phyloP scores from a whole-genome alignment of 768 basidiomycete species.

The Lactarius evosmus region DNA sequence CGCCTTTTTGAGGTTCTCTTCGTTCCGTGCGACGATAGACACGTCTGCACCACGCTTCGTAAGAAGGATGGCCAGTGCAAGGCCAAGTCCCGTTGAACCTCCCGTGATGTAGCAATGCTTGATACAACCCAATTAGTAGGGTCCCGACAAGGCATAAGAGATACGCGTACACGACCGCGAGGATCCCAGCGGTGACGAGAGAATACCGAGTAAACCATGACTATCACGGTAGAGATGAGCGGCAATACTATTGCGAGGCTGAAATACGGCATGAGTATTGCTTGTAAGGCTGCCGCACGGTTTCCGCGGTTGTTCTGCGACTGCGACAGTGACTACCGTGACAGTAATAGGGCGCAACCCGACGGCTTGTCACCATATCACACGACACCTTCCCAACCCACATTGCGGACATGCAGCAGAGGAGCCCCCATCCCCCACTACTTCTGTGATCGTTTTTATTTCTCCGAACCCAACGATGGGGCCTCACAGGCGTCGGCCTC shows the following conservation, averaged over 20 bases:
- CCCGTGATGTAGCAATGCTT: conserved; percentile 91
- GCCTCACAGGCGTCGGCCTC: not conserved
- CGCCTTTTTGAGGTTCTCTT: conserved; percentile 58
- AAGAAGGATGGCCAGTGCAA: conserved; percentile 66
- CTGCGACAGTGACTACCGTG: too few species aligned
- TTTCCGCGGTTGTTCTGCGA: too few species aligned
- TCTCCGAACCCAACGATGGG: not conserved
- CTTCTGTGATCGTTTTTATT: not conserved
- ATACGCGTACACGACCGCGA: conserved; percentile 25
- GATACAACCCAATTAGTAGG: not conserved
- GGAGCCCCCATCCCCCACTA: too few species aligned
- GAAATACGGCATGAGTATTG: not conserved
- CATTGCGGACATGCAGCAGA: not conserved
- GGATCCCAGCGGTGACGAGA: conserved; percentile 34
- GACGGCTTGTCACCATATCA: not conserved
- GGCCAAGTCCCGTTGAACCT: conserved; percentile 77
- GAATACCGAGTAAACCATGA: conserved; percentile 28
- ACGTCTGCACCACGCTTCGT: conserved; percentile 71
- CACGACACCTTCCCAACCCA: not conserved
- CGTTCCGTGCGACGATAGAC: conserved; percentile 78
- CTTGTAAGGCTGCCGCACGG: not conserved
- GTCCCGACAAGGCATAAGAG: not conserved
- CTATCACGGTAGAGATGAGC: conserved; percentile 13
- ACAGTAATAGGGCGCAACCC: not conserved
- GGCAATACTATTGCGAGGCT: not conserved